Base-by-base conservation (phyloP, 2,329 filamentous ascomycete species). In the Calonectria hawksworthii region DNA sequence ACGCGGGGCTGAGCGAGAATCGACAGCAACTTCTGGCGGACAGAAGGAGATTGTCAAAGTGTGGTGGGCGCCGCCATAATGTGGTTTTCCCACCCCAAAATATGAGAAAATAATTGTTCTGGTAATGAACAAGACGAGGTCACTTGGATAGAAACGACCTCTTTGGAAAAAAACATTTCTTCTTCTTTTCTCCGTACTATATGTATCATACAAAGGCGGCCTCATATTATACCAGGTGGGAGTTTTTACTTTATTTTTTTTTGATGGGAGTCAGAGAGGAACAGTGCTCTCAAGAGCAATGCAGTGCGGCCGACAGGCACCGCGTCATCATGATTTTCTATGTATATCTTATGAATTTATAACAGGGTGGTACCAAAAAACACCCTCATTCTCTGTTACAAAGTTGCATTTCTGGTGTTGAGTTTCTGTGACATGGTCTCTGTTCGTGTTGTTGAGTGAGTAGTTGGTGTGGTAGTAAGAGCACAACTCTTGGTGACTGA, bases 1-100 rank as follows among this genome's bases (percentile, higher is more conserved):
- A 36, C 41, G 21, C 23, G n/a, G 34, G 8, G 18, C 21, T 7
- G 34, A 59, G 56, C 66, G 70, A 21, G 66, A 51, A 3, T 73
- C 73, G 30, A 72, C 68, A n/a, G 68, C 64, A 14, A 80, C 72
- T 16, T 73, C 77, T 72, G 80, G 74, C 32, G 78, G 77, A 14
- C 75, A 73, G 0, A 80, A 77, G 36, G 79, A 80, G 77, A 67
- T 80, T 68, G 79, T 80, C 36, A 81, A 80, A 70, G 79, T 80
- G 41, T 80, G 79, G 79, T 80, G 79, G 79, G 73, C 77, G 21
- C 61, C 77, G 21, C 61, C 77, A 18, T 73, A 38, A 74, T 47
- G 26, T 23, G n/a, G 68, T 4, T 47, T 47, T 23, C 9, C 44
- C 44, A 11, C n/a, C 36, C 36, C 36, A 38, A 54, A 36, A 36